Evolutionary conservation across 768 basidiomycete species (phyloP), one percentile per base, ranked within the genome.

Genomic region (Boletus pseudo-olivaceus): DNA sequence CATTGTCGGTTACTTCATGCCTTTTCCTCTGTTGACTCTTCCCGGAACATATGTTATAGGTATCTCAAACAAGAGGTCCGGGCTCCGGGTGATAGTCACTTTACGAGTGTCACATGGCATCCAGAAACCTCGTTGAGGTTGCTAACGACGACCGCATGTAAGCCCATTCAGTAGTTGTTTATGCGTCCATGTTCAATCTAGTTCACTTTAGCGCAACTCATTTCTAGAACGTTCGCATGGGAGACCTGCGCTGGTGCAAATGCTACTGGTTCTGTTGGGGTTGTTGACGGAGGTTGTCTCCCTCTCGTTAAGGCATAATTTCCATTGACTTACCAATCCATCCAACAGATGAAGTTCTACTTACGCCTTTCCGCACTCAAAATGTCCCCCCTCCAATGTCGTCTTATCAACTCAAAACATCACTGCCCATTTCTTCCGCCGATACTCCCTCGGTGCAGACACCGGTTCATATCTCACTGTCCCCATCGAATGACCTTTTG

Each of bases 321-420:
- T 49, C 26, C 7, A 41, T 53, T 17, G 14, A 53, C 46, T 51
- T 32, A 51, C 46, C 39, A 15, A 30, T 12, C n/a, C 20, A 19
- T 47, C 43, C 17, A 27, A 41, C 67, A 96, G 94, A 82, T 2
- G 76, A 75, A 20, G 73, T 92, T 52, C 81, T 95, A 4, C 75
- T 99, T 38, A 99, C 96, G 2, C 90, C 97, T 15, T 98, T 98
- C 79, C 82, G 94, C 38, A 81, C 83, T 1, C 91, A 96, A 72
- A 98, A 97, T 65, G 81, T 96, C 5, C 97, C 96, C n/a, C 97
- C 97, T n/a, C 97, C 97, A 0, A 95, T 97, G 93, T 90, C 86
- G 1, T 87, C 92, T 1, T 76, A 79, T 60, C 71, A 71, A 38
- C 72, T 83, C 47, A 43, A 72, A 66, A 19, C 70, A 49, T 45